These are phyloP conservation scores for Beauveria asiatica DNA, from an alignment of 2,329 filamentous ascomycete species.

Conservation along the genomic window DNA sequence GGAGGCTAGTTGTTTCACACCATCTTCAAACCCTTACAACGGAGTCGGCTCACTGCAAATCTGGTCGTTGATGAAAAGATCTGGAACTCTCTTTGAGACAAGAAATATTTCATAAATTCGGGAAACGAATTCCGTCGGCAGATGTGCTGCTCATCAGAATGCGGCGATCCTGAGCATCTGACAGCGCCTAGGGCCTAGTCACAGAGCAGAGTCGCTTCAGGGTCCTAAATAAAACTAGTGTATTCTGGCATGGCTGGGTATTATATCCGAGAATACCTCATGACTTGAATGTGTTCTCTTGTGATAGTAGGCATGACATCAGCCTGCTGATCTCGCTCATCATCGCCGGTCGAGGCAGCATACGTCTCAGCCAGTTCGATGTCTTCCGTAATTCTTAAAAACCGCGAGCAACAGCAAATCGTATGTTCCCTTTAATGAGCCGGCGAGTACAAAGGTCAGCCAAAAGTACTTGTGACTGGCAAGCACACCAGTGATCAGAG, in stretches of 20 bases:
- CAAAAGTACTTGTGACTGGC: slow-evolving; percentile 49
- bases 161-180: neutral
- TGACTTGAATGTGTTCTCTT: neutral
- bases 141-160: neutral
- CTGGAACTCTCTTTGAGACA: neutral
- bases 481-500: slow-evolving; percentile 55
- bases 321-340: neutral
- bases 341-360: neutral
- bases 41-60: neutral
- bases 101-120: neutral
- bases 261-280: neutral
- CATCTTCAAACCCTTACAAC: neutral
- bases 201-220: no score
- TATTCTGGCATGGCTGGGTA: no score
- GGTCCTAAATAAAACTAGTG: no score
- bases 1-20: neutral
- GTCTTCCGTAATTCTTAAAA: slow-evolving; percentile 25
- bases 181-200: neutral
- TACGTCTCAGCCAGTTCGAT: neutral
- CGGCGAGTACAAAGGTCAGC: slow-evolving; percentile 55
- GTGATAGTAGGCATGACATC: neutral
- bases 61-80: neutral
- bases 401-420: slow-evolving; percentile 48
- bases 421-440: slow-evolving; percentile 51
- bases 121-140: neutral